phyloP scores from a whole-genome alignment of 1,139 yeast species.

The Taphrina communis region DNA sequence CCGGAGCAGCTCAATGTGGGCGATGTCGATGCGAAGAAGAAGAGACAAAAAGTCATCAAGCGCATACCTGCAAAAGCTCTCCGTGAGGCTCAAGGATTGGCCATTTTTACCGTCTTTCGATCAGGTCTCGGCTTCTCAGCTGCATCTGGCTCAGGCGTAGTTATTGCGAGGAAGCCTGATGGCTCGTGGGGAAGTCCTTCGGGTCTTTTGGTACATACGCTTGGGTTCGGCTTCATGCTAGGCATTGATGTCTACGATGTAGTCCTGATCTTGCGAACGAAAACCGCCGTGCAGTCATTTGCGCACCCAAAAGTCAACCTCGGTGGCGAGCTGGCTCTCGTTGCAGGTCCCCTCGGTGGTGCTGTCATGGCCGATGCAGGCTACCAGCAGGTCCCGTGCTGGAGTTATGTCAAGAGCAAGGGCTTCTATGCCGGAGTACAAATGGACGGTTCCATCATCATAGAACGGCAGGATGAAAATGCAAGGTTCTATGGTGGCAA shows the following conservation, averaged over 20 bases:
- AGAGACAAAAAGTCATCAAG: slow-evolving; percentile 33
- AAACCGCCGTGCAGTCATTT: slow-evolving; percentile 34
- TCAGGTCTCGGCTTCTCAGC: slow-evolving; percentile 35
- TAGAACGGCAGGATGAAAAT: slow-evolving; percentile 37
- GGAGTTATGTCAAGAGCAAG: slow-evolving; percentile 38
- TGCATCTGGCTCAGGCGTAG: slow-evolving; percentile 36
- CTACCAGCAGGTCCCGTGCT: slow-evolving; percentile 32
- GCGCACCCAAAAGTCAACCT: slow-evolving; percentile 29
- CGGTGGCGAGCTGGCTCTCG: slow-evolving; percentile 34
- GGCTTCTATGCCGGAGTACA: slow-evolving; percentile 41
- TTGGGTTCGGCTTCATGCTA: slow-evolving; percentile 38
- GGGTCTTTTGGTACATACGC: slow-evolving; percentile 31
- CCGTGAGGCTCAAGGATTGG: slow-evolving; percentile 35
- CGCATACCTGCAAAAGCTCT: slow-evolving; percentile 38
- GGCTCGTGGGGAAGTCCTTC: slow-evolving; percentile 36
- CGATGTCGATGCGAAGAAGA: slow-evolving; percentile 34
- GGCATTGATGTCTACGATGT: slow-evolving; percentile 40
- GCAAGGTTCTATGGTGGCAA: slow-evolving; percentile 28
- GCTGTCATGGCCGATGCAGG: slow-evolving; percentile 32
- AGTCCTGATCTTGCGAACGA: slow-evolving; percentile 30
- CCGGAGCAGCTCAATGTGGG: slow-evolving; percentile 15
- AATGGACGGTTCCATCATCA: slow-evolving; percentile 37
- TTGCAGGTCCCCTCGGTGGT: slow-evolving; percentile 35
- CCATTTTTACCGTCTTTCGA: slow-evolving; percentile 40
- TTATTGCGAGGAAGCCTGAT: slow-evolving; percentile 31